These are phyloP conservation scores for Elsinoe ampelina DNA, from an alignment of 2,329 filamentous ascomycete genomes.

Conservation along the genomic window DNA sequence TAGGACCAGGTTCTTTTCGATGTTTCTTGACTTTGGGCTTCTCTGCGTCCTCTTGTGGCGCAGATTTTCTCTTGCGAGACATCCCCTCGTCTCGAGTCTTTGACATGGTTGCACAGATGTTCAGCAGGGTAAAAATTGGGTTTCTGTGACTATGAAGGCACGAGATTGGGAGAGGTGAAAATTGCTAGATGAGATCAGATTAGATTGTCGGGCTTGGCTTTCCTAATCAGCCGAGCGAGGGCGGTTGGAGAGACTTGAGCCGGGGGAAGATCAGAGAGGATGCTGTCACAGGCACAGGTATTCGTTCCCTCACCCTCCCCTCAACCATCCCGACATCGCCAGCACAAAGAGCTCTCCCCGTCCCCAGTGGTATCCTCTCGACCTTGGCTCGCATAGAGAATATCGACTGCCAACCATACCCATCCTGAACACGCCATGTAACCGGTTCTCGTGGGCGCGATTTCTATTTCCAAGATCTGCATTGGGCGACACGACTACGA, in stretches of 20 bases:
- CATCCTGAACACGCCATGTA: neutral
- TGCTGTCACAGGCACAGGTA: slow-evolving; percentile 10
- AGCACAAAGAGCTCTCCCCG: neutral
- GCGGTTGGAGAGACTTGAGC: neutral
- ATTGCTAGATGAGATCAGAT: slow-evolving; percentile 8
- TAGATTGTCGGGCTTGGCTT: slow-evolving; percentile 12
- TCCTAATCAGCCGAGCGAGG: slow-evolving; percentile 7
- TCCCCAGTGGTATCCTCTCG: no score
- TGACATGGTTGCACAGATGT: neutral
- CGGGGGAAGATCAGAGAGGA: neutral
- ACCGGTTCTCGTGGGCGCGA: neutral
- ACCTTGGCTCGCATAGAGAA: no score
- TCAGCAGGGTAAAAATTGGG: neutral
- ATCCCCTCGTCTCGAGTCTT: neutral
- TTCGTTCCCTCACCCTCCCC: neutral
- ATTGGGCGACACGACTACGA: neutral
- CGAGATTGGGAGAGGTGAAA: neutral
- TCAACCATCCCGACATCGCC: neutral
- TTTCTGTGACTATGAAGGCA: no score
- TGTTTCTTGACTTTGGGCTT: slow-evolving; percentile 13
- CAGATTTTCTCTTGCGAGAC: slow-evolving; percentile 7
- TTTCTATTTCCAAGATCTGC: neutral
- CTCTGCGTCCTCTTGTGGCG: neutral
- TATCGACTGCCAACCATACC: neutral
- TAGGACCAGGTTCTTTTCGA: neutral